phyloP scores from a whole-genome alignment of 306 rosid species.

The Sphenostylis stenocarpa region DNA sequence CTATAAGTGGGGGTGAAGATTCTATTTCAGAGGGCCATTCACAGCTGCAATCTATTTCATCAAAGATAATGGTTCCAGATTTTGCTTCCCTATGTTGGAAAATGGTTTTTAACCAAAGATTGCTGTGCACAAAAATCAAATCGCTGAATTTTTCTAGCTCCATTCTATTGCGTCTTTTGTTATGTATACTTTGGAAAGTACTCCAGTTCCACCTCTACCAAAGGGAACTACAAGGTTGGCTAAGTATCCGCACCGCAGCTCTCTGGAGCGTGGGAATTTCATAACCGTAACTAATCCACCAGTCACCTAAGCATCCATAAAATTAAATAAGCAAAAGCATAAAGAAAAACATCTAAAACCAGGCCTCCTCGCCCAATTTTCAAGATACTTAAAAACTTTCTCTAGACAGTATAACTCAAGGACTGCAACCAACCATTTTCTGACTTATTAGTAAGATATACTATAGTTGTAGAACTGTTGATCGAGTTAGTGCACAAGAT shows the following conservation, averaged over 20 bases:
- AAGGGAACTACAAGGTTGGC: slow-evolving; percentile 76
- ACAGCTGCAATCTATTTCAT: slow-evolving; percentile 59
- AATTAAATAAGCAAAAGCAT: background rate
- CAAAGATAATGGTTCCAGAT: slow-evolving; percentile 49
- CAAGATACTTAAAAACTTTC: slow-evolving; percentile 4
- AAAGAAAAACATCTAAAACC: background rate
- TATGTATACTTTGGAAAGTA: slow-evolving; percentile 54
- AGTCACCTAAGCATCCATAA: slow-evolving; percentile 51
- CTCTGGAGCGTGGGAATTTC: slow-evolving; percentile 68
- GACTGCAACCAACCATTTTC: background rate
- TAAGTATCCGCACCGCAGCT: slow-evolving; percentile 61
- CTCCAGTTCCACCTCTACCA: slow-evolving; percentile 70
- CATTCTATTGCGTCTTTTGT: slow-evolving; percentile 41
- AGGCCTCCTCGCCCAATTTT: background rate
- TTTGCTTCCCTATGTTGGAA: slow-evolving; percentile 44
- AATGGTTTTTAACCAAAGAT: slow-evolving; percentile 59
- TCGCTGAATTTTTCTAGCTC: slow-evolving; percentile 57
- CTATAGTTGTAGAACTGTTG: background rate
- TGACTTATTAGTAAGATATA: background rate
- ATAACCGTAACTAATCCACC: slow-evolving; percentile 81
- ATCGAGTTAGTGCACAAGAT: background rate
- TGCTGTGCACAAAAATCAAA: slow-evolving; percentile 68
- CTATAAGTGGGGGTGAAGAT: slow-evolving; percentile 49
- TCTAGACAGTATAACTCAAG: background rate
- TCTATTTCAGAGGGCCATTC: slow-evolving; percentile 72